Evolutionary conservation across 495 filamentous ascomycete genomes (phyloP), one percentile per base, ranked within the genome.

Genomic region (Bathelium albidoporum): DNA sequence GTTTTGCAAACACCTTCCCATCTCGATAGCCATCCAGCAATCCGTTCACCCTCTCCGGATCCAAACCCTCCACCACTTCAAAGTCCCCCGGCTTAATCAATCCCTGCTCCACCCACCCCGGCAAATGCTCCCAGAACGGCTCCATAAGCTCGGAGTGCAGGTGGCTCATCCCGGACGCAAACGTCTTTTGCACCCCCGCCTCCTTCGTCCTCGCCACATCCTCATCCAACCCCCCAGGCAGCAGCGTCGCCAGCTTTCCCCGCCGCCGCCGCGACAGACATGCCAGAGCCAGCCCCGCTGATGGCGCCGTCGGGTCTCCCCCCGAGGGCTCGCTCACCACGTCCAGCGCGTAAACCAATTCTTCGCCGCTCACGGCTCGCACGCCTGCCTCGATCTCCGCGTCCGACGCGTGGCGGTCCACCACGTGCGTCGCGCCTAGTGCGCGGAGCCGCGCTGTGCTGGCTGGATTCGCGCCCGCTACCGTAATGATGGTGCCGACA

Each of bases 341-440:
- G 53, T 77, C 72, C 62, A 65, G 72, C 1, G 67, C 71, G 34
- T 77, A 74, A 1, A 73, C 34, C 1, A 77, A 58, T 3, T 73
- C 70, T 34, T 77, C 73, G 29, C 70, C 71, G 0, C 72, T 70
- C 5, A 73, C 60, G 2, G 58, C 70, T 1, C 73, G 67, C 24
- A 75, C 69, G 32, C 66, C 26, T 22, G 65, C 60, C 0, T 62
- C 59, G 2, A 77, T 63, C 4, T 41, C 61, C 3, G 72, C 72
- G n/a, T 65, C n/a, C 1, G 58, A 58, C 1, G 59, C 62, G 31
- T 71, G 69, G 18, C 69, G 69, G 53, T 69, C 69, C 16, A 71
- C 41, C 0, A 71, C 67, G 55, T 69, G 64, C 2, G 69, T 71
- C 9, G 69, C 69, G 28, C 69, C 69, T 3, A 60, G 64, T 20